Evolutionary conservation across 2,329 filamentous ascomycete genomes (phyloP), one percentile per base, ranked within the genome.

Genomic region (Calonectria hawksworthii): DNA sequence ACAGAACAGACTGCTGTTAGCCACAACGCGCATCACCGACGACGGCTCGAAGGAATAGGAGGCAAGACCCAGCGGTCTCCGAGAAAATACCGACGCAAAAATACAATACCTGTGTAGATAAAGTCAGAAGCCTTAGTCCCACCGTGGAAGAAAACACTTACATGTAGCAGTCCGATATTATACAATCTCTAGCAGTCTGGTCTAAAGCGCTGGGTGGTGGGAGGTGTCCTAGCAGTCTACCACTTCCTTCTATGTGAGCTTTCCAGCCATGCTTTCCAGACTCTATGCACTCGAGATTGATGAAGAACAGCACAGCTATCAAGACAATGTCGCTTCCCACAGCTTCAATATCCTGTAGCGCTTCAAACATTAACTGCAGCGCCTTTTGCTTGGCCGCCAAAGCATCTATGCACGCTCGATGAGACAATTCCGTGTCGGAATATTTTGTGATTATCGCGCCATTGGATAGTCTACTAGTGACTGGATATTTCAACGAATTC

Each of bases 221-320:
- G 26, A 88, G 80, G 11, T 85, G 79, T 26, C 83, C 82, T 80
- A 89, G 85, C 41, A 89, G 85, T 23, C 82, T 82, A 16, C 84
- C 84, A 14, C 87, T 87, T 2, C 86, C 88, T 61, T 88, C 84
- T 9, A 89, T 82, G 75, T 89, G 88, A 7, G 85, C 84, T 64
- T 84, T 84, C 87, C 87, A 89, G 5, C 85, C 84, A 63, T 87
- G 84, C 78, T 84, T 87, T 3, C 87, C 87, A 6, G 86, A 88
- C 78, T 89, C 87, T 51, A 89, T 86, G 34, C 89, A 83, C 77
- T 90, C 86, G 21, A 89, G 83, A 72, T 89, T 88, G 80, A 89
- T 83, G 73, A 89, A 87, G 80, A 89, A 89, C 10, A 89, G 81
- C 5, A 87, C 86, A 2, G 88, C 86, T 7, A 87, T 86, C 3